phyloP scores from a whole-genome alignment of 2,329 filamentous ascomycete genomes.

The Ophiostoma tasmaniense region DNA sequence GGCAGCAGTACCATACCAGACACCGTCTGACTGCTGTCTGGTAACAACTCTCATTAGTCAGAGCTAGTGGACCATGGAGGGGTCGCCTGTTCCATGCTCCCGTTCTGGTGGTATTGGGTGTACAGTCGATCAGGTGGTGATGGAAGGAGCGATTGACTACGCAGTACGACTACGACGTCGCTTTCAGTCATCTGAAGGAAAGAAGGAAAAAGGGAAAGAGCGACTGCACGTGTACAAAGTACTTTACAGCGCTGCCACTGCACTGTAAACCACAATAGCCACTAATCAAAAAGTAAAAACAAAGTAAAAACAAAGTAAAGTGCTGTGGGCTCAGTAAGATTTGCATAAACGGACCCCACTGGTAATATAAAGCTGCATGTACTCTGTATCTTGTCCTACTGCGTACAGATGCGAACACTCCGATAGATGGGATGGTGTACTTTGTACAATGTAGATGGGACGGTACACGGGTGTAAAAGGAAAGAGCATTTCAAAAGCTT shows the following conservation, averaged over 20 bases:
- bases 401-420: background rate
- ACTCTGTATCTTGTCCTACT: conserved; percentile 2
- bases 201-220: background rate
- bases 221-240: background rate
- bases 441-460: background rate
- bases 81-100: background rate
- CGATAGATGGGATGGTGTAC: conserved; percentile 1
- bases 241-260: no score
- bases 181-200: background rate
- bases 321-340: conserved; percentile 4
- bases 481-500: background rate
- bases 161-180: background rate
- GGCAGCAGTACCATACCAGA: background rate
- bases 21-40: background rate
- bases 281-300: no score
- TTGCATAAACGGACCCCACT: background rate
- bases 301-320: background rate
- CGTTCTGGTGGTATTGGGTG: background rate
- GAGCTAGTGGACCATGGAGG: background rate
- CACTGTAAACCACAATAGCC: background rate
- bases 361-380: conserved; percentile 8
- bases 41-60: background rate
- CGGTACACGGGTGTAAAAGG: background rate
- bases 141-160: background rate
- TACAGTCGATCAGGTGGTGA: background rate